A percentile compares a stretch with the other conserved stretches of the same genome.
Evolutionary conservation across 164 flowering plant species (phyloP).

Genomic region (Tinospora cordifolia): DNA sequence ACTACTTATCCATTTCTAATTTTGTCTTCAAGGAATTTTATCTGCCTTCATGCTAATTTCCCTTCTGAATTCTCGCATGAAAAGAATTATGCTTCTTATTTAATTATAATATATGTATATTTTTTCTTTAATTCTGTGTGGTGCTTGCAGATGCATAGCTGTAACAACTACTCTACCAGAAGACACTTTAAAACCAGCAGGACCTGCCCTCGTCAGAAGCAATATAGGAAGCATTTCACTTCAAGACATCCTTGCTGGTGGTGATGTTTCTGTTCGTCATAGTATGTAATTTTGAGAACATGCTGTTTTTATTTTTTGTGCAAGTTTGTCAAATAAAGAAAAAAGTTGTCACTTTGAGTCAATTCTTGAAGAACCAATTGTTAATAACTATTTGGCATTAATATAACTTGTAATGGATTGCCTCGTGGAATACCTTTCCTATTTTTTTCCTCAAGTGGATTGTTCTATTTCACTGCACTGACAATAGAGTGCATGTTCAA

Average conservation of each 20-base stretch:
- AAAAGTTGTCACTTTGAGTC: neutral
- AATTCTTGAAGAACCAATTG: neutral
- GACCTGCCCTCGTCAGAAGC: constrained; percentile 71
- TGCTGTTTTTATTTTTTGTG: constrained; percentile 13
- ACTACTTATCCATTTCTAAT: neutral
- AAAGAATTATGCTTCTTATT: neutral
- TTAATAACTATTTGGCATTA: constrained; percentile 8
- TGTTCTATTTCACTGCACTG: constrained; percentile 1
- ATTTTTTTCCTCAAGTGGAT: neutral
- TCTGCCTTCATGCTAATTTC: neutral
- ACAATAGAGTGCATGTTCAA: neutral
- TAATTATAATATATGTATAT: neutral
- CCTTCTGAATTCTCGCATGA: neutral
- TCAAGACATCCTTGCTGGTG: constrained; percentile 76
- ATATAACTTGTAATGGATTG: neutral
- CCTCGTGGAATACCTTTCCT: neutral
- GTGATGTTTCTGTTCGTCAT: constrained; percentile 43
- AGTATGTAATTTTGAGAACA: constrained; percentile 68
- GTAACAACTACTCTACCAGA: constrained; percentile 77
- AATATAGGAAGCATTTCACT: constrained; percentile 70
- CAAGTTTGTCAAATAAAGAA: constrained; percentile 10
- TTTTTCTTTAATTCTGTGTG: constrained; percentile 4
- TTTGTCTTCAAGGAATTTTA: neutral
- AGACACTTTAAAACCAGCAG: constrained; percentile 53
- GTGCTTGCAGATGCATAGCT: constrained; percentile 81